A percentile compares a stretch with the other conserved stretches of the same genome.
phyloP scores from a whole-genome alignment of 1,139 yeast species.

The Suhomyces taliae region DNA sequence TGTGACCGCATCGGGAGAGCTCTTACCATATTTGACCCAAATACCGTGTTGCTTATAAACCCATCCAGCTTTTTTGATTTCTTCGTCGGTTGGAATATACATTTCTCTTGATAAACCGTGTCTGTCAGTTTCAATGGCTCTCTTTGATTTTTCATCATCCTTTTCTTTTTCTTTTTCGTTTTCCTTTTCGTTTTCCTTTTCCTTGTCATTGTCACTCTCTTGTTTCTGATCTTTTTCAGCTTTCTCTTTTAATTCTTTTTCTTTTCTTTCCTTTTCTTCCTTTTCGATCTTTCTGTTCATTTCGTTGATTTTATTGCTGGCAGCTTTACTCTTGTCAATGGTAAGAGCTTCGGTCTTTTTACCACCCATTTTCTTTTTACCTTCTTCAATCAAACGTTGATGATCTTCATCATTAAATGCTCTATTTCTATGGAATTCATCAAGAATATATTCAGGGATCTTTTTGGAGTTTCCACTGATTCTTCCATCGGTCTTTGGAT shows the following conservation, averaged over 20 bases:
- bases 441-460: slow-evolving; percentile 31
- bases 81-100: slow-evolving; percentile 33
- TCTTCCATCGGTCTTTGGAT: slow-evolving; percentile 26
- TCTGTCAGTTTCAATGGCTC: slow-evolving; percentile 14
- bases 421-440: slow-evolving; percentile 27
- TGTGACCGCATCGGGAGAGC: slow-evolving; percentile 29
- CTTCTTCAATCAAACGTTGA: slow-evolving; percentile 11
- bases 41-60: slow-evolving; percentile 36
- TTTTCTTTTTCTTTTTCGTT: slow-evolving; percentile 1
- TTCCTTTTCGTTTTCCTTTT: background rate
- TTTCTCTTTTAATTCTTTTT: slow-evolving; percentile 6
- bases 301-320: slow-evolving; percentile 17
- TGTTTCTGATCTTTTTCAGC: slow-evolving; percentile 1
- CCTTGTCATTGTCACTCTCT: background rate
- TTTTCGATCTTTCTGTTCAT: slow-evolving; percentile 12
- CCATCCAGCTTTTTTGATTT: slow-evolving; percentile 39
- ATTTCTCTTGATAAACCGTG: slow-evolving; percentile 23
- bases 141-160: slow-evolving; percentile 1
- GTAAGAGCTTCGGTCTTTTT: slow-evolving; percentile 14
- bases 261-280: slow-evolving; percentile 8
- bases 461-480: slow-evolving; percentile 35
- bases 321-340: slow-evolving; percentile 18
- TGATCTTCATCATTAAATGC: slow-evolving; percentile 33
- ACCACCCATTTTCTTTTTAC: slow-evolving; percentile 15
- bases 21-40: slow-evolving; percentile 50